Evolutionary conservation across 768 basidiomycete species (phyloP).

Genomic region (Lactarius trivialis): DNA sequence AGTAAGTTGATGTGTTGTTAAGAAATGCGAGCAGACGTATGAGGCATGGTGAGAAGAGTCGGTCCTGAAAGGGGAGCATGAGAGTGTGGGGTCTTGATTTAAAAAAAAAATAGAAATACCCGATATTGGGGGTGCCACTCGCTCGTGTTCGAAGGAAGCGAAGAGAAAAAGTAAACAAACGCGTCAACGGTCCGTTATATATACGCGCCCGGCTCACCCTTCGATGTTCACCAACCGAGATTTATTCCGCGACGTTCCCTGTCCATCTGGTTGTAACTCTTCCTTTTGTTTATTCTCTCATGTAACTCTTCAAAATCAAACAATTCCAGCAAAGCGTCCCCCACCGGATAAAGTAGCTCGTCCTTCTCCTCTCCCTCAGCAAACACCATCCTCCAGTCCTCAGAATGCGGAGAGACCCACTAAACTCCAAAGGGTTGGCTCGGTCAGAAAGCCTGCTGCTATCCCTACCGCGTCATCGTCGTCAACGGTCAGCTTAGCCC

Average conservation of each 20-base stretch:
- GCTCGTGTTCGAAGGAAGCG: no score
- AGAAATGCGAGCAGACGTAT: conserved; percentile 43
- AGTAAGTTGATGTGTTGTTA: neutral
- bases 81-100: neutral
- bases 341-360: conserved; percentile 12
- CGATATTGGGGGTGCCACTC: conserved; percentile 25
- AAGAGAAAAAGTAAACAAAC: no score
- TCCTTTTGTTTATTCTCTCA: conserved; percentile 65
- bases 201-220: neutral
- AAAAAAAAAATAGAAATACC: conserved; percentile 26
- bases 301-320: conserved; percentile 6
- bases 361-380: neutral
- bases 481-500: conserved; percentile 25
- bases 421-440: conserved; percentile 55
- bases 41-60: conserved; percentile 50
- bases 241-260: conserved; percentile 52
- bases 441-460: conserved; percentile 38
- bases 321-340: conserved; percentile 50
- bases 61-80: conserved; percentile 32
- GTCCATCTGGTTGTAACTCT: conserved; percentile 55
- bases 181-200: neutral
- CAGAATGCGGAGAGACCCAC: conserved; percentile 39
- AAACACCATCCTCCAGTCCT: conserved; percentile 4
- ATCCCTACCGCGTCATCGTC: conserved; percentile 37
- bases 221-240: conserved; percentile 58